These are phyloP conservation scores for Arctium lappa DNA, from an alignment of 129 eudicot species.

Conservation along the genomic window DNA sequence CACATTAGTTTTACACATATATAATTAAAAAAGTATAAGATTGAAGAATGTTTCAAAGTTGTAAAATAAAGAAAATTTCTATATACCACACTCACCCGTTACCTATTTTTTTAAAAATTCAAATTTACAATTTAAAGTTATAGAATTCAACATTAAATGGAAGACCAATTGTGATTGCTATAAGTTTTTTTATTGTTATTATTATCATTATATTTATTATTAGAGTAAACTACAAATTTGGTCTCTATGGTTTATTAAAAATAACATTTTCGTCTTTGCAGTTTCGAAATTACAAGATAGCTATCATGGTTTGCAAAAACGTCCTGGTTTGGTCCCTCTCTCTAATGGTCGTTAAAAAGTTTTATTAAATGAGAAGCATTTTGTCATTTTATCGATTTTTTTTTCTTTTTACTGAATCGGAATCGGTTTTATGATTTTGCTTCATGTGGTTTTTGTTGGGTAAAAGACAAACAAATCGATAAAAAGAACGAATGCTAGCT, in stretches of 20 bases:
- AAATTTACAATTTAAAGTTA: not conserved
- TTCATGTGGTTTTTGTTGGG: not conserved
- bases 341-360: not conserved
- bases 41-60: not conserved
- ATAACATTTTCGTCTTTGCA: too few relatives aligned
- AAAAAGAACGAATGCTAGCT: too few relatives aligned
- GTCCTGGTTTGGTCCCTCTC: not conserved
- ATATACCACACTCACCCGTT: not conserved
- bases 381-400: too few relatives aligned
- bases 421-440: too few relatives aligned
- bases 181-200: too few relatives aligned
- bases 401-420: too few relatives aligned
- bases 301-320: too few relatives aligned
- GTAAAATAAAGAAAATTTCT: not conserved
- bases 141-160: not conserved
- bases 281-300: not conserved
- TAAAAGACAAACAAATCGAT: too few relatives aligned
- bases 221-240: not conserved
- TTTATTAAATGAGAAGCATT: too few relatives aligned
- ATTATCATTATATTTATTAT: too few relatives aligned
- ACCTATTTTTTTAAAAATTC: not conserved
- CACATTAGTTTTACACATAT: not conserved
- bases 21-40: not conserved
- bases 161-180: not conserved
- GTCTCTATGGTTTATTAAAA: not conserved